These are phyloP conservation scores for Laguncularia racemosa DNA, from an alignment of 345 rosid genomes.

Conservation along the genomic window DNA sequence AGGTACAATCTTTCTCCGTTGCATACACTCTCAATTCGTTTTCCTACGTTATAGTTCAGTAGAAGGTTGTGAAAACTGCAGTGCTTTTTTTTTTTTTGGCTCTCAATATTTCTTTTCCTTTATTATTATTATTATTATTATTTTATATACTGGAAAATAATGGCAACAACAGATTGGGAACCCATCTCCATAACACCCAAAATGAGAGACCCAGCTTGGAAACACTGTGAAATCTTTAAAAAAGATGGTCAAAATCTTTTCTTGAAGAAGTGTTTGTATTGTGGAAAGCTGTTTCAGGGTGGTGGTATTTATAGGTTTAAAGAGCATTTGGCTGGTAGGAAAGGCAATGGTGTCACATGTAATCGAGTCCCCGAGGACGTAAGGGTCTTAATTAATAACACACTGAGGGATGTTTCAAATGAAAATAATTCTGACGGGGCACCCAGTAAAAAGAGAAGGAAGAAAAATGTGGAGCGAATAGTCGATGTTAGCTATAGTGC, in stretches of 20 bases:
- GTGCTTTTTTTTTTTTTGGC: no score
- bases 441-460: slow-evolving; percentile 51
- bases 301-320: slow-evolving; percentile 84
- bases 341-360: slow-evolving; percentile 71
- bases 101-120: no score
- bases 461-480: slow-evolving; percentile 21
- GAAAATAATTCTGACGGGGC: slow-evolving; percentile 46
- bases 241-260: slow-evolving; percentile 50
- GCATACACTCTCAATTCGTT: no score
- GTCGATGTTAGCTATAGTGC: slow-evolving; percentile 12
- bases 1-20: no score
- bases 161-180: slow-evolving; percentile 3
- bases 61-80: no score
- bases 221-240: slow-evolving; percentile 66
- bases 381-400: slow-evolving; percentile 38
- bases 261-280: slow-evolving; percentile 50
- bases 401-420: slow-evolving; percentile 13
- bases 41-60: no score
- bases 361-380: slow-evolving; percentile 52
- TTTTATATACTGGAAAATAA: no score
- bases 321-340: slow-evolving; percentile 75
- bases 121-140: no score
- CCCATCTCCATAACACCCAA: slow-evolving; percentile 53
- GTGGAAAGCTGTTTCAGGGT: slow-evolving; percentile 63
- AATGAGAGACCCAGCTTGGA: slow-evolving; percentile 84